Evolutionary conservation across 2,329 filamentous ascomycete genomes (phyloP), one percentile per base, ranked within the genome.

Genomic region (Teratosphaeria destructans): DNA sequence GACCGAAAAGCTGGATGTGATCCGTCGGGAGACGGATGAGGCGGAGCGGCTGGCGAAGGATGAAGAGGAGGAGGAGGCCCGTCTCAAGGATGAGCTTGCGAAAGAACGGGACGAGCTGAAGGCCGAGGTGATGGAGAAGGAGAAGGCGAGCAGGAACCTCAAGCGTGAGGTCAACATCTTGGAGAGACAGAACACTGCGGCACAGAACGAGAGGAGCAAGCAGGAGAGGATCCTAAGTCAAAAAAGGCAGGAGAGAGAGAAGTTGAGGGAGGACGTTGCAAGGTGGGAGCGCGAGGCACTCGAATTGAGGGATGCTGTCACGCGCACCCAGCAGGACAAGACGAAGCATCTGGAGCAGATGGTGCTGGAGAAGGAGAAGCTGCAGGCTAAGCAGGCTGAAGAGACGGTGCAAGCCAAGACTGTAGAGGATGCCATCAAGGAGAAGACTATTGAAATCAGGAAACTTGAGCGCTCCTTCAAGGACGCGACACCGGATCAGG

Each of bases 11-110:
- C 85, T 97, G 60, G 89, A 96, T 70, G 81, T 77, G 8, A 85
- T 95, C 55, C 84, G 92, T 37, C 86, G 85, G 62, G 93, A 99
- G 65, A 90, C 89, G 10, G 90, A 96, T 54, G 89, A 91, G 55
- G 81, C 87, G 23, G 81, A 89, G 63, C 81, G 81, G 49, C 83
- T 90, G 68, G 86, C 89, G 27, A 78, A 80, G 19, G 88, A 84
- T 47, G 80, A 82, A 52, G 80, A 82, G 61, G 78, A 81, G 52
- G 79, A 81, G 55, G 80, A 79, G 59, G 67, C 74, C 55, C 70
- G 70, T 1, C 70, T 73, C 34, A 79, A 78, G 61, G 72, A 72
- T 1, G 72, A 76, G 11, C 65, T 96, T 35, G 84, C 86, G 58
- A 85, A 85, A 60, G 90, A 95, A 67, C 87, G 90, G 61, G 89